Evolutionary conservation across 148 eudicot genomes (phyloP).

Genomic region (Vaccinium myrtillus): DNA sequence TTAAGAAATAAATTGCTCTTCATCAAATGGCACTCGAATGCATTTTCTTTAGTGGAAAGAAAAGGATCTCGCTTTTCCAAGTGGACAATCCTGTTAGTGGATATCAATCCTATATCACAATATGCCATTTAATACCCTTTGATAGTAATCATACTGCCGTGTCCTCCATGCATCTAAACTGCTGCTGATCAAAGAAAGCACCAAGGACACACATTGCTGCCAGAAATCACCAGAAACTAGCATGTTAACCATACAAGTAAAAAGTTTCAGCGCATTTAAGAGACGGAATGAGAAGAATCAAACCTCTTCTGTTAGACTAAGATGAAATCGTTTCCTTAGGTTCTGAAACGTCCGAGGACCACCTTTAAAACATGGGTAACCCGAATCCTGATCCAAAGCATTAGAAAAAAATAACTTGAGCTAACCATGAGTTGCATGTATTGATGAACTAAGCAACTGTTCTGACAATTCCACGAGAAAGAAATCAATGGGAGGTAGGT

Average conservation of each 20-base stretch:
- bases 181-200: slow-evolving; percentile 91
- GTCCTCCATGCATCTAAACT: slow-evolving; percentile 99
- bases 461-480: background rate
- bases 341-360: slow-evolving; percentile 97
- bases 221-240: slow-evolving; percentile 21
- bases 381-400: slow-evolving; percentile 74
- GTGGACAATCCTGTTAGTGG: slow-evolving; percentile 6
- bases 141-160: slow-evolving; percentile 94
- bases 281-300: slow-evolving; percentile 12
- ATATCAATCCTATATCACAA: slow-evolving; percentile 37
- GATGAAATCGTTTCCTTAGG: slow-evolving; percentile 88
- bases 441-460: background rate
- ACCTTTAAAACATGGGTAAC: slow-evolving; percentile 98
- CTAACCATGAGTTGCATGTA: background rate
- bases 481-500: background rate
- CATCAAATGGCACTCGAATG: slow-evolving; percentile 1
- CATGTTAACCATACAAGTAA: slow-evolving; percentile 1
- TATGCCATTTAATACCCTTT: slow-evolving; percentile 91
- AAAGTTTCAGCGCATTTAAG: slow-evolving; percentile 1
- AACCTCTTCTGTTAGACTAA: slow-evolving; percentile 97
- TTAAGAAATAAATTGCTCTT: background rate
- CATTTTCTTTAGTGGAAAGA: background rate
- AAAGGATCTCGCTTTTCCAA: slow-evolving; percentile 13
- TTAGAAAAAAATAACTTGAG: background rate
- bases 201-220: slow-evolving; percentile 99